Evolutionary conservation across 2,329 filamentous ascomycete species (phyloP), one percentile per base, ranked within the genome.

Genomic region (Fusarium sambucinum): DNA sequence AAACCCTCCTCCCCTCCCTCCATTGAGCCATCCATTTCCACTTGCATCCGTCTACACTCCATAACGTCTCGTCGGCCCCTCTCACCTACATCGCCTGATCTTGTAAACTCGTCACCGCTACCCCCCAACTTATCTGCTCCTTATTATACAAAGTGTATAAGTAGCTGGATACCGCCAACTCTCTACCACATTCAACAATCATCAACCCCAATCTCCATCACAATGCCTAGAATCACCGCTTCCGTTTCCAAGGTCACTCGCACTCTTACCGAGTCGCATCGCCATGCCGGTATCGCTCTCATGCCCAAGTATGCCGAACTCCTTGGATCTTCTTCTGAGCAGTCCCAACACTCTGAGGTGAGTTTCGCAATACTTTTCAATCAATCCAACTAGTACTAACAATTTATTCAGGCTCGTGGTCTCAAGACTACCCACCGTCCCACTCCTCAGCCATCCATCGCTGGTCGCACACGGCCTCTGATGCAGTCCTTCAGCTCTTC

Each of bases 401-500:
- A 44, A 16, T 41, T n/a, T 25, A 6, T 76, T 62, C 71, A 78
- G 69, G 73, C 79, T 56, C 82, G 83, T 62, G 74, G 76, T 72
- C 78, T 85, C 66, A 81, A 81, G 54, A 84, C 82, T 63, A 78
- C 81, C 57, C 83, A 85, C 74, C 82, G 83, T 54, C 83, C 84
- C 48, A 81, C 80, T 11, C 80, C 82, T 25, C 80, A 80, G 57
- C 80, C 81, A 64, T 78, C 83, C 63, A 76, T 82, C 71, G 69
- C 79, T 75, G 77, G 79, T 74, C 82, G 82, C 68, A 78, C 79
- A 60, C 79, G 85, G 73, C 87, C 87, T 40, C 79, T 90, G 57
- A 90, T 90, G 87, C 88, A 90, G 79, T 86, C 85, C 74, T 89
- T 90, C 80, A 80, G 81, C 72, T 82, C 83, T 23, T 82, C 84